Conservation (phyloP, 1,284 basidiomycete genomes). For the Schizopora paradoxa region DNA sequence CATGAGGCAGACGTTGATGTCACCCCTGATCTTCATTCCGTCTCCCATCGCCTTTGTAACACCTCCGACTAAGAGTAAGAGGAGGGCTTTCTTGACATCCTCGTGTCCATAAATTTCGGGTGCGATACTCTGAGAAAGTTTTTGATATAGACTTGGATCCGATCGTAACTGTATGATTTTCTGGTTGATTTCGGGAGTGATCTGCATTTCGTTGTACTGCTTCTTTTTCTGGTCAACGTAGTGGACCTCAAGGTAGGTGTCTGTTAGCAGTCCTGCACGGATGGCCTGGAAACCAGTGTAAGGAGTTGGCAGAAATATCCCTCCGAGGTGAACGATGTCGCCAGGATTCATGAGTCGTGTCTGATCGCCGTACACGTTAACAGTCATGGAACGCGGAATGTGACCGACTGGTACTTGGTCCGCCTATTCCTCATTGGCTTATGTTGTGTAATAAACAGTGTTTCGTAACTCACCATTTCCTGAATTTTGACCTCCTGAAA, state of each 20-base stretch:
- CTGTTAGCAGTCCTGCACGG: constrained; percentile 92
- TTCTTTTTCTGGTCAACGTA: constrained; percentile 94
- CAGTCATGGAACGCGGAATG: constrained; percentile 96
- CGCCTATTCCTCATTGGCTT: constrained; percentile 48
- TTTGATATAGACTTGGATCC: constrained; percentile 81
- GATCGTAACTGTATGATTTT: constrained; percentile 67
- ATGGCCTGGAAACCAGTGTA: constrained; percentile 87
- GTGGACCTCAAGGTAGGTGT: constrained; percentile 94
- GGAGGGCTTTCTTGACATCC: constrained; percentile 97
- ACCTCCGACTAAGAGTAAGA: constrained; percentile 91
- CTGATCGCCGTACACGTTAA: constrained; percentile 88
- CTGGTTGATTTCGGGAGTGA: constrained; percentile 79
- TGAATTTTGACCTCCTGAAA: constrained; percentile 99
- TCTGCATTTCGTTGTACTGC: constrained; percentile 92
- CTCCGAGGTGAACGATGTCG: constrained; percentile 90
- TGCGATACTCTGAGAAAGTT: constrained; percentile 84
- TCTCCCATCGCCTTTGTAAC: constrained; percentile 94
- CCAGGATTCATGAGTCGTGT: constrained; percentile 93
- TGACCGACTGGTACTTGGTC: constrained; percentile 99
- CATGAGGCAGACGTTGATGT: constrained; percentile 98
- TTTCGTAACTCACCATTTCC: constrained; percentile 73
- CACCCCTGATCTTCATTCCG: constrained; percentile 98
- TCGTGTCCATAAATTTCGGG: constrained; percentile 99
- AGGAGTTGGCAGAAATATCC: constrained; percentile 85
- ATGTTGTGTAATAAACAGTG: background rate